Evolutionary conservation across 2,329 filamentous ascomycete genomes (phyloP).

Genomic region (Atkinsonella hypoxylon): DNA sequence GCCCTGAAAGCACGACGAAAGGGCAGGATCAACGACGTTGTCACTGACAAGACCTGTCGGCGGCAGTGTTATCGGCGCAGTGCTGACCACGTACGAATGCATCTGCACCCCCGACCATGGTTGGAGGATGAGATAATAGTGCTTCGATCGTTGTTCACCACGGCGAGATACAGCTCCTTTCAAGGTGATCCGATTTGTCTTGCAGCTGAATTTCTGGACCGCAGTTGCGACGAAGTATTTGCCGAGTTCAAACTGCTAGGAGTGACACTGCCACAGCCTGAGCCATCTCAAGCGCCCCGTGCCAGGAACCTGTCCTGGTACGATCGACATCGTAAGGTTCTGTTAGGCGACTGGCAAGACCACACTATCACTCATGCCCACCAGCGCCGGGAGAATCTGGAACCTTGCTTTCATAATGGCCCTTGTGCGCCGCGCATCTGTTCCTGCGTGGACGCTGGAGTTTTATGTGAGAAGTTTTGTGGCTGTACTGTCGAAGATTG

Average conservation of each 20-base stretch:
- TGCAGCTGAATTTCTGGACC: conserved; percentile 36
- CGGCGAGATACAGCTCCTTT: conserved; percentile 28
- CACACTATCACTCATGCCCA: conserved; percentile 43
- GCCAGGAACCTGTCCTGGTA: conserved; percentile 41
- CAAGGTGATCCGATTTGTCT: conserved; percentile 34
- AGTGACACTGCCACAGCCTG: conserved; percentile 14
- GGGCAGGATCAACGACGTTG: conserved; percentile 4
- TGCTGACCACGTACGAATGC: conserved; percentile 11
- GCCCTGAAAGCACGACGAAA: conserved; percentile 18
- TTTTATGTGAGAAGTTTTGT: conserved; percentile 66
- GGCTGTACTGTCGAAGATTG: conserved; percentile 47
- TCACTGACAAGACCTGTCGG: conserved; percentile 18
- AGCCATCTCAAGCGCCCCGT: conserved; percentile 19
- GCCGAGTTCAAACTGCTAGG: conserved; percentile 16
- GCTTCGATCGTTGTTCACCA: conserved; percentile 34
- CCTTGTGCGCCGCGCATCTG: conserved; percentile 51
- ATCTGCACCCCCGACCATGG: conserved; percentile 25
- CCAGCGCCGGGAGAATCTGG: conserved; percentile 43
- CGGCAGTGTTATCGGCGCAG: conserved; percentile 28
- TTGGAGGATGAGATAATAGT: conserved; percentile 35
- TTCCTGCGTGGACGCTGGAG: conserved; percentile 45
- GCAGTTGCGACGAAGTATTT: conserved; percentile 40
- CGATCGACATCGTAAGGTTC: conserved; percentile 42
- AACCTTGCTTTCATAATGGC: conserved; percentile 59
- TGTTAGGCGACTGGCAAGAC: conserved; percentile 43